Base-by-base conservation (phyloP, 148 eudicot genomes). In the Cornus suecica region DNA sequence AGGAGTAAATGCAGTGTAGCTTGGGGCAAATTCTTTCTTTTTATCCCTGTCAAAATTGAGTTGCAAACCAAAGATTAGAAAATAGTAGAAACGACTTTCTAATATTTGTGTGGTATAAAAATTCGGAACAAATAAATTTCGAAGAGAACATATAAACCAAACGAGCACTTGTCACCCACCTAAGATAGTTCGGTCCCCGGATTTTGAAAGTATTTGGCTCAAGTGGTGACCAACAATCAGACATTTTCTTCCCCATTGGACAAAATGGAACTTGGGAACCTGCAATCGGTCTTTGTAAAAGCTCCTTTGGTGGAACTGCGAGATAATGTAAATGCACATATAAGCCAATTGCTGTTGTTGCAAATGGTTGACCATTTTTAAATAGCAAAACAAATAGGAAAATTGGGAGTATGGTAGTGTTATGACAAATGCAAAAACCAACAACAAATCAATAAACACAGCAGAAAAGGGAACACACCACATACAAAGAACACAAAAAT, bases 251-350 rank as follows among this genome's bases (percentile, higher is more conserved):
- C 66, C 87, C 92, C 15, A 83, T 75, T 31, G 96, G 97, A 71
- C 96, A 92, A 65, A 80, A 86, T 61, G 92, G 90, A 84, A 94
- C 86, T 78, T 89, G 97, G 73, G 97, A 88, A 58, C 97, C 99
- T 54, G 97, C 99, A 79, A 81, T 82, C 2, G 99, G 99, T 79
- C 92, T 92, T 81, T 77, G 92, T 29, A 90, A 76, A 58, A 91
- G 83, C 62, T 92, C 87, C 82, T 84, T 90, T 28, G 95, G 92
- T n/a, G 93, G 87, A 64, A 80, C 97, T 94, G 87, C 79, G 42
- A 71, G 27, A 61, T 31, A 75, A 41, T 37, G 42, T 27, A 48
- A 34, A 51, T 60, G 25, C n/a, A 20, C 13, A 56, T 32, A 52
- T 74, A 18, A 69, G 68, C 16, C 15, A 2, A 4, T 28, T 9